Evolutionary conservation across 1,284 basidiomycete genomes (phyloP), one percentile per base, ranked within the genome.

Genomic region (Leucoagaricus sp.): DNA sequence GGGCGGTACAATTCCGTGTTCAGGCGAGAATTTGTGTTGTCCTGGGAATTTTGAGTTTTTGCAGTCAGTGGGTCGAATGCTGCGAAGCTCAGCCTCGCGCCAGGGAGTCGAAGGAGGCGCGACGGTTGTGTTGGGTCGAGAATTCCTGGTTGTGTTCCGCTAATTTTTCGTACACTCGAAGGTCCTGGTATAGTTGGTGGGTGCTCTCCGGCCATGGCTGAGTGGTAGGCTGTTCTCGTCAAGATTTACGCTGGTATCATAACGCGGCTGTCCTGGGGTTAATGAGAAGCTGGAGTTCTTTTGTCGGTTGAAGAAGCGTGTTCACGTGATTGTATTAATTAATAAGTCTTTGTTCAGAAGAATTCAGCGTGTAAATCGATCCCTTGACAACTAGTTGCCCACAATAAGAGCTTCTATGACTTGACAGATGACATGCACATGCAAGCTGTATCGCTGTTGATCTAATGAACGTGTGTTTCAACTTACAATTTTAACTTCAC

Each of bases 51-150:
- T 13, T 62, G 63, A 6, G 75, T 68, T n/a, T 78, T 74, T 0
- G 89, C 89, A 23, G 83, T 79, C 45, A 75, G 75, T 2, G 89
- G 86, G 65, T 91, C 81, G 59, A 87, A 90, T 7, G 79, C 79
- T 8, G 88, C 86, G 63, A 91, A 91, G 2, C 74, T 77, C 17
- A 91, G 72, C 25, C 61, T 81, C 3, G 86, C 81, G 26, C 75
- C 75, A 0, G 80, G 75, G 40, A 73, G 69, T 50, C 84, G 81
- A 21, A 88, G 74, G 13, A 91, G 68, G 47, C 88, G 84, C 15
- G 69, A 65, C 3, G 73, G 71, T 66, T 91, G 88, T 0, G 80
- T 74, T 26, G 75, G 68, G 68, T 91, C 89, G 26, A 89, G 74
- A 4, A 80, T 59, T 15, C 87, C 89, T 21, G 86, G 84, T 10